Evolutionary conservation across 495 filamentous ascomycete genomes (phyloP).

Genomic region (Cryomyces minteri): DNA sequence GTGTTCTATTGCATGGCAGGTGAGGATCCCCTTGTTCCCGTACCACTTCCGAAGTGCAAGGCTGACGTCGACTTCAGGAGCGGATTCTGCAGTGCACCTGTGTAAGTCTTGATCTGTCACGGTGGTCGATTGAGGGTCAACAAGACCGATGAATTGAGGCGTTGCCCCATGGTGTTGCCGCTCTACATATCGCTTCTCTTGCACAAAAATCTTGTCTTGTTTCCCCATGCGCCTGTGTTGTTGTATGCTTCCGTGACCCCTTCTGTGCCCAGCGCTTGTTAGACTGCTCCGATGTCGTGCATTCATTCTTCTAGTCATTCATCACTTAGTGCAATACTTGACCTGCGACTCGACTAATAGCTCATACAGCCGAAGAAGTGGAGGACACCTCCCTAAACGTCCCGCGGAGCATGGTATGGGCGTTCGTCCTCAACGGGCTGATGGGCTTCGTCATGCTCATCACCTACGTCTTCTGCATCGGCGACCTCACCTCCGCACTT

Average conservation of each 20-base stretch:
- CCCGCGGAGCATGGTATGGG: conserved; percentile 13
- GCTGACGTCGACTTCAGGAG: not conserved
- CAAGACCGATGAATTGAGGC: too few relatives aligned
- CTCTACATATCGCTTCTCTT: not conserved
- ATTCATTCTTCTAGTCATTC: too few relatives aligned
- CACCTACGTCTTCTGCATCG: conserved; percentile 15
- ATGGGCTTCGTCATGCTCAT: conserved; percentile 16
- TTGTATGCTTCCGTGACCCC: too few relatives aligned
- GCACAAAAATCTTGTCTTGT: too few relatives aligned
- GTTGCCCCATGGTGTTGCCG: too few relatives aligned
- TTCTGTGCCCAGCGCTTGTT: too few relatives aligned
- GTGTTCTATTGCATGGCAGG: conserved; percentile 18
- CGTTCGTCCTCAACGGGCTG: conserved; percentile 9
- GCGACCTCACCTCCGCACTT: conserved; percentile 8
- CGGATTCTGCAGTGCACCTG: conserved; percentile 4
- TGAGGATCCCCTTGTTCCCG: not conserved
- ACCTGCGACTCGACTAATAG: too few relatives aligned
- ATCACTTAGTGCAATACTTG: too few relatives aligned
- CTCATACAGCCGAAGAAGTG: conserved; percentile 12
- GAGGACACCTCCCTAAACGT: conserved; percentile 13
- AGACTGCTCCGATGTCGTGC: too few relatives aligned
- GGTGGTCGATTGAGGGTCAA: too few relatives aligned
- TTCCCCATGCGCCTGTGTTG: too few relatives aligned
- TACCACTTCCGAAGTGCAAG: not conserved
- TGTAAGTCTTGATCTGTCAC: conserved; percentile 2